phyloP scores from a whole-genome alignment of 768 basidiomycete species.

The Leccinellum rugosiceps region DNA sequence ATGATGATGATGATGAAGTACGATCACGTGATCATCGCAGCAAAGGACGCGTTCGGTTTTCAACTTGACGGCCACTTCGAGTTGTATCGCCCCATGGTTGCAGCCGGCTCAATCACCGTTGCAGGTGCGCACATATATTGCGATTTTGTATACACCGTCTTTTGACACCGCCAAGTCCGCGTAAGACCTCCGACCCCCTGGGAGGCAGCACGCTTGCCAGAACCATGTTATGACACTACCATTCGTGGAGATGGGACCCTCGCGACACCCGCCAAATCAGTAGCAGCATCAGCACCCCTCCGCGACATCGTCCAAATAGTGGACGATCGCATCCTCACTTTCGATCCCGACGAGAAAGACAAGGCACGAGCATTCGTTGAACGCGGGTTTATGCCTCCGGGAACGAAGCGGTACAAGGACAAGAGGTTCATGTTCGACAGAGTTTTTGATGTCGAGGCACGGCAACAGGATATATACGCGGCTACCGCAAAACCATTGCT shows the following conservation, averaged over 20 bases:
- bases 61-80: conserved; percentile 18
- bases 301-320: conserved; percentile 83
- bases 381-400: conserved; percentile 79
- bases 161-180: conserved; percentile 57
- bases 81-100: conserved; percentile 51
- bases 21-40: conserved; percentile 28
- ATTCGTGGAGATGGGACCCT: conserved; percentile 86
- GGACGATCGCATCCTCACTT: conserved; percentile 92
- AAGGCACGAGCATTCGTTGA: conserved; percentile 75
- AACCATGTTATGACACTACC: conserved; percentile 63
- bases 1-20: conserved; percentile 22
- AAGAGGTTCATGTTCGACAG: conserved; percentile 96
- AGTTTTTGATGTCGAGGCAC: conserved; percentile 79
- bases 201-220: conserved; percentile 84
- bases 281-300: conserved; percentile 53
- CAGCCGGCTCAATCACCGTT: conserved; percentile 85
- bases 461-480: conserved; percentile 86
- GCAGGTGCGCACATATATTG: conserved; percentile 50
- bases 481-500: conserved; percentile 84
- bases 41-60: conserved; percentile 31
- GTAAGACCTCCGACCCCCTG: conserved; percentile 83
- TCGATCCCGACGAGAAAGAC: conserved; percentile 93
- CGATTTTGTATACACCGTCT: background rate
- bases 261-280: conserved; percentile 56
- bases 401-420: conserved; percentile 94